These are phyloP conservation scores for Detonula confervacea DNA, from an alignment of 352 stramenopile genomes.

Conservation along the genomic window DNA sequence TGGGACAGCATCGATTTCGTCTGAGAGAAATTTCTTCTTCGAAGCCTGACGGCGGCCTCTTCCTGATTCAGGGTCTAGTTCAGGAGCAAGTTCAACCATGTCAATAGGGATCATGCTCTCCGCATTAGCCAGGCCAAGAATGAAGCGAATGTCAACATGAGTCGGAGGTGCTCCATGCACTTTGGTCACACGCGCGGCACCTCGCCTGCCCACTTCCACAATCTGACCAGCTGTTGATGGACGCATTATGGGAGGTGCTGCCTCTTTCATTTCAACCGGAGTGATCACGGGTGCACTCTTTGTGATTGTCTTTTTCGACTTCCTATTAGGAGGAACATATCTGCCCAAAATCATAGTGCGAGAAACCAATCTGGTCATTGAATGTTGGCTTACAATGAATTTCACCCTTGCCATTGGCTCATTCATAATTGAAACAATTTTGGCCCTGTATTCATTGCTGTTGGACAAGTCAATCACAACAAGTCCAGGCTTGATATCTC, in stretches of 20 bases:
- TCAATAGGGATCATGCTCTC: conserved; percentile 51
- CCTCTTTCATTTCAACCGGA: conserved; percentile 12
- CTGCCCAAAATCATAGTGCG: conserved; percentile 58
- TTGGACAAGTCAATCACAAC: conserved; percentile 59
- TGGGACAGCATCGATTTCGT: neutral
- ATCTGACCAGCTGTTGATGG: conserved; percentile 31
- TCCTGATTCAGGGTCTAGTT: conserved; percentile 42
- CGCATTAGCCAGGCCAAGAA: conserved; percentile 31
- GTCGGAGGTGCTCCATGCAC: conserved; percentile 29
- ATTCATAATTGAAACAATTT: conserved; percentile 40
- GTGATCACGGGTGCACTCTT: neutral
- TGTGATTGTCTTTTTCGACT: conserved; percentile 14
- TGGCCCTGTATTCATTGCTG: conserved; percentile 59
- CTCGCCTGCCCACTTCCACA: conserved; percentile 33
- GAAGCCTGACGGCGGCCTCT: conserved; percentile 28
- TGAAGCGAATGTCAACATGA: conserved; percentile 49
- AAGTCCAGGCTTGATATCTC: conserved; percentile 60
- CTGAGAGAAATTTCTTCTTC: neutral
- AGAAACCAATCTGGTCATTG: conserved; percentile 50
- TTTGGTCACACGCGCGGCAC: conserved; percentile 38
- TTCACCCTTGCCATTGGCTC: conserved; percentile 47
- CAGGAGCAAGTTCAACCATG: conserved; percentile 38
- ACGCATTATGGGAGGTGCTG: neutral
- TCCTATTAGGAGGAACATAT: conserved; percentile 39
- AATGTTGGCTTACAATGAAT: conserved; percentile 57